Evolutionary conservation across 257 asterid genomes (phyloP), one percentile per base, ranked within the genome.

Genomic region (Cordia subcordata): DNA sequence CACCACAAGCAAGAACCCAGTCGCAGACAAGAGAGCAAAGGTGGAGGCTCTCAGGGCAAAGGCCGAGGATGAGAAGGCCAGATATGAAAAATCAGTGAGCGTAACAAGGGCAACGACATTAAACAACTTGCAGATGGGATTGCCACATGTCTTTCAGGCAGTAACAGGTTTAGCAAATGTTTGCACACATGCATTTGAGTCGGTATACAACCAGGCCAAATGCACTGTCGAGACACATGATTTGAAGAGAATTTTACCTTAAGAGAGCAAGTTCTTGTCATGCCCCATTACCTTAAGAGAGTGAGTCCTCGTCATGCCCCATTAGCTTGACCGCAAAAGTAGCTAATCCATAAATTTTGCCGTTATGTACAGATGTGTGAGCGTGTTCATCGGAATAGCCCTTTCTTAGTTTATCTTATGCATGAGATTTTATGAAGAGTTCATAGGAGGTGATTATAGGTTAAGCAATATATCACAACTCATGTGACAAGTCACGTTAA

Each of bases 121-220:
- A 85, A 93, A 73, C 69, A 93, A 87, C 69, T 68, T 93, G 27
- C 99, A 89, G 51, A 89, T 89, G 90, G 96, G 96, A 37, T 70
- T 93, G 76, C 97, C 97, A 0, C 92, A 90, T 13, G 96, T 86
- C 16, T 93, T 93, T 65, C 97, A 89, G 81, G 97, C 97, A 8
- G 77, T 86, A 77, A 89, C 99, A 0, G 94, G 95, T 40, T 93
- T 86, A 50, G 90, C 99, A 33, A 89, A 80, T 16, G 94, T 85
- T 61, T 93, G 86, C 66, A 72, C 88, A 0, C 86, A 89, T 53
- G 85, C 94, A 15, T 89, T 86, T 49, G 96, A 93, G 69, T 78
- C 92, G 0, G 94, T 86, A 44, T 87, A 85, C 72, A 88, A 92
- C 65, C 91, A 81, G 73, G 84, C 85, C 16, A 84, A 84, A 45